These are phyloP conservation scores for Xylaria castorea DNA, from an alignment of 495 filamentous ascomycete genomes.

Conservation along the genomic window DNA sequence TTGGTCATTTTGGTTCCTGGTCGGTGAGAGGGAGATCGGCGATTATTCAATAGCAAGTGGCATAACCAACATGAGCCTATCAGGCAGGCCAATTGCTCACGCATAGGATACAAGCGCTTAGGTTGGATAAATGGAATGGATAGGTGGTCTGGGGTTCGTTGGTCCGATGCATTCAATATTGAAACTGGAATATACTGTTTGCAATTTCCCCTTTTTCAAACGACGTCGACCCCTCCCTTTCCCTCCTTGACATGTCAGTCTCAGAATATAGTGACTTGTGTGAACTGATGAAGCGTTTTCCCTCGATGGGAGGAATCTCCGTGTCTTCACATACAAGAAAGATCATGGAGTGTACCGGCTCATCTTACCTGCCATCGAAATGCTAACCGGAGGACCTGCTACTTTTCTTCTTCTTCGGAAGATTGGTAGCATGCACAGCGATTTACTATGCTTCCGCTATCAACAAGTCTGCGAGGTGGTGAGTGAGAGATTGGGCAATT, in stretches of 20 bases:
- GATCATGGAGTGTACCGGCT: too few species aligned
- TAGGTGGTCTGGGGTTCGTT: background rate
- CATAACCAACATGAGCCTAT: background rate
- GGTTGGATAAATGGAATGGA: background rate
- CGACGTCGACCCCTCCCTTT: background rate
- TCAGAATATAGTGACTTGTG: background rate
- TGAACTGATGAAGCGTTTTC: background rate
- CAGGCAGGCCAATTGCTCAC: background rate
- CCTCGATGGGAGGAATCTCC: background rate
- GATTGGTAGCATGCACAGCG: background rate
- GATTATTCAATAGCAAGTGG: background rate
- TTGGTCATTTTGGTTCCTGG: constrained; percentile 1
- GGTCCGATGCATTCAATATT: constrained; percentile 12
- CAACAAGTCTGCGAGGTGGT: background rate
- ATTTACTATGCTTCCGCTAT: background rate
- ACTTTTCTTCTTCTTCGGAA: background rate
- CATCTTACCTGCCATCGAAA: background rate
- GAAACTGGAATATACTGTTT: constrained; percentile 21
- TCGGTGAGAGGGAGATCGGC: background rate
- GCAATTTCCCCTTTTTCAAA: background rate
- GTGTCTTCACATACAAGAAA: too few species aligned
- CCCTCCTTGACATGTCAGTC: background rate
- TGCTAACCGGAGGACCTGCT: background rate
- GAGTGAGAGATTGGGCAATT: background rate
- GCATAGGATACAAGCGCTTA: background rate